A percentile compares a stretch with the other conserved stretches of the same genome.
Evolutionary conservation across 495 filamentous ascomycete species (phyloP).

Genomic region (Letharia lupina): DNA sequence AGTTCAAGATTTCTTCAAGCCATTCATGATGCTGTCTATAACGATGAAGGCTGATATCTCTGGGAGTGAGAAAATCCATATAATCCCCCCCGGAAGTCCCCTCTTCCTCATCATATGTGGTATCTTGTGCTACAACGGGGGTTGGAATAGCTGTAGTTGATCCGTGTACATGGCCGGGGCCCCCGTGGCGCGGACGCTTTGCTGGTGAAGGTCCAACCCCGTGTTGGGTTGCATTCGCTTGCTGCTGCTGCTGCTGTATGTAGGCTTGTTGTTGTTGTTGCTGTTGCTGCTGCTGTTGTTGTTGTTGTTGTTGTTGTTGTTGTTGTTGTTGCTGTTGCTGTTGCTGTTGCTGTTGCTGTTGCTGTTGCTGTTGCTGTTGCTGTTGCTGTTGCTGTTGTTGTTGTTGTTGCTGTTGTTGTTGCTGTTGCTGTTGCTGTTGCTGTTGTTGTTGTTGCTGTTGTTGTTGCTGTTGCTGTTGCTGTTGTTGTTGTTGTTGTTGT

Average conservation of each 20-base stretch:
- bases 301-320: too few species aligned
- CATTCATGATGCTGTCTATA: conserved; percentile 96
- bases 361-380: too few species aligned
- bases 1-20: conserved; percentile 96
- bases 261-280: conserved; percentile 23
- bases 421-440: too few species aligned
- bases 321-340: too few species aligned
- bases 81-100: conserved; percentile 76
- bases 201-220: conserved; percentile 21
- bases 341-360: too few species aligned
- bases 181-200: conserved; percentile 22
- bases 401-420: too few species aligned
- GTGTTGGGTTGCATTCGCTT: conserved; percentile 18
- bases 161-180: conserved; percentile 14
- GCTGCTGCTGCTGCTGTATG: conserved; percentile 23
- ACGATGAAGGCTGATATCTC: conserved; percentile 73
- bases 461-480: too few species aligned
- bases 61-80: conserved; percentile 77
- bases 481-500: too few species aligned
- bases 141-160: conserved; percentile 18
- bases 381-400: too few species aligned
- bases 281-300: too few species aligned
- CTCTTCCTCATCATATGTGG: conserved; percentile 69
- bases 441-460: too few species aligned
- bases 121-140: conserved; percentile 13